Conservation (phyloP, 2,329 filamentous ascomycete species). For the Alternaria viburni region DNA sequence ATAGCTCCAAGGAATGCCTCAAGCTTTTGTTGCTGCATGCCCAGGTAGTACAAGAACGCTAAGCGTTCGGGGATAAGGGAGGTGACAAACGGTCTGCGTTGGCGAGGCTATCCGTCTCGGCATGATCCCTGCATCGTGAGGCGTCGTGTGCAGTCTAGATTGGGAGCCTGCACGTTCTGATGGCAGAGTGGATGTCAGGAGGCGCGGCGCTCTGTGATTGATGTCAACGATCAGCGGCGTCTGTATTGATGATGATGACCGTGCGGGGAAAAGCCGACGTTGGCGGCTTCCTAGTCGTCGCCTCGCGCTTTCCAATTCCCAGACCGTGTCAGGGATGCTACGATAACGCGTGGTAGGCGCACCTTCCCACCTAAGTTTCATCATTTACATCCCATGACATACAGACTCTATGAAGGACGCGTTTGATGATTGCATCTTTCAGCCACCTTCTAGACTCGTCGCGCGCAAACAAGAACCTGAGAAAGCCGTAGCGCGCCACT, state of each 20-base stretch:
- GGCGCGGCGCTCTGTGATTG: neutral
- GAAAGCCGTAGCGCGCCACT: conserved; percentile 5
- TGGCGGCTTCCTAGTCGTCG: neutral
- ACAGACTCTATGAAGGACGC: neutral
- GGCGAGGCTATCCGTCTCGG: neutral
- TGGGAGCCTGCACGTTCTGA: neutral
- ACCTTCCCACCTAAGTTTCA: neutral
- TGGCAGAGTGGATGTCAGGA: neutral
- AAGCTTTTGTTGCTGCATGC: neutral
- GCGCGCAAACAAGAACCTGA: neutral
- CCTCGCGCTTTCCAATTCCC: conserved; percentile 1
- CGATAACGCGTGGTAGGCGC: neutral
- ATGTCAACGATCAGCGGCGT: neutral
- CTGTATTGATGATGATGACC: neutral
- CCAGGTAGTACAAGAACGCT: neutral
- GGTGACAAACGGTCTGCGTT: neutral
- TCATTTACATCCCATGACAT: neutral
- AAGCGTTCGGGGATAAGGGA: neutral
- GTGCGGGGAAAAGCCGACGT: neutral
- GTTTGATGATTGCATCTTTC: neutral
- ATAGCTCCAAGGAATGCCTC: neutral
- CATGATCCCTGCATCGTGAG: neutral
- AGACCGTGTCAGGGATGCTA: neutral
- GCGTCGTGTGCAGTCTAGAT: neutral
- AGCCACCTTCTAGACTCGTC: neutral